Conservation (phyloP, 2,329 filamentous ascomycete genomes). For the Cyphellophora attinorum region DNA sequence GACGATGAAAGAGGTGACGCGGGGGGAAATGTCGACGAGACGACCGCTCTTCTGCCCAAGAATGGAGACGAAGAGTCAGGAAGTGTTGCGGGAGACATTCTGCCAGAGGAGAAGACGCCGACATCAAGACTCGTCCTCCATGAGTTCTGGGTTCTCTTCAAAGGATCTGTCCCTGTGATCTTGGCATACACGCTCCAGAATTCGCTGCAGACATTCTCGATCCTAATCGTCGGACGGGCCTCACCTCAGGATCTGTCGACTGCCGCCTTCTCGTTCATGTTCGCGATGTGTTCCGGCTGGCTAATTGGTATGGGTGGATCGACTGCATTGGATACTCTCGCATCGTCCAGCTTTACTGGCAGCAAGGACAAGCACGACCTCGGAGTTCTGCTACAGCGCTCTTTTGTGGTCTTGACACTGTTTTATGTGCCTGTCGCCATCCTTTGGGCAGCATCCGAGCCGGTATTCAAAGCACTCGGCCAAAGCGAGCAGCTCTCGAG, state of each 20-base stretch:
- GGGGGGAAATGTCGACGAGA: conserved; percentile 34
- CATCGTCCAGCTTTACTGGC: conserved; percentile 72
- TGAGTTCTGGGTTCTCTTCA: conserved; percentile 61
- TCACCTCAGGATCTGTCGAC: conserved; percentile 73
- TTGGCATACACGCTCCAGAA: conserved; percentile 79
- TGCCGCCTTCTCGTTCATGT: conserved; percentile 86
- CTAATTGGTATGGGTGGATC: conserved; percentile 77
- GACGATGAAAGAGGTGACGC: conserved; percentile 11
- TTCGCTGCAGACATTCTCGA: conserved; percentile 71
- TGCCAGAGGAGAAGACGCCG: conserved; percentile 19
- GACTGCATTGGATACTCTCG: conserved; percentile 76
- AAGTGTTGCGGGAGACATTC: no score
- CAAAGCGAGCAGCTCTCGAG: conserved; percentile 69
- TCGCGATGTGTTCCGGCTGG: conserved; percentile 83
- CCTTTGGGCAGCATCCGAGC: conserved; percentile 67
- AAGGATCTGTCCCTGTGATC: conserved; percentile 66
- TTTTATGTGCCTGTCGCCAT: conserved; percentile 66
- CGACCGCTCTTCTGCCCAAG: conserved; percentile 32
- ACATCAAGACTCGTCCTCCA: conserved; percentile 30
- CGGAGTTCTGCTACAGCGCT: conserved; percentile 67
- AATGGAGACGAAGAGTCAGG: no score
- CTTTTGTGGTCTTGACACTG: conserved; percentile 59
- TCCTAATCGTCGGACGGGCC: conserved; percentile 69
- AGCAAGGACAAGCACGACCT: conserved; percentile 69
- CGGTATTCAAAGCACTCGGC: conserved; percentile 62